phyloP scores from a whole-genome alignment of 1,284 basidiomycete genomes.

The Volvariella volvacea region DNA sequence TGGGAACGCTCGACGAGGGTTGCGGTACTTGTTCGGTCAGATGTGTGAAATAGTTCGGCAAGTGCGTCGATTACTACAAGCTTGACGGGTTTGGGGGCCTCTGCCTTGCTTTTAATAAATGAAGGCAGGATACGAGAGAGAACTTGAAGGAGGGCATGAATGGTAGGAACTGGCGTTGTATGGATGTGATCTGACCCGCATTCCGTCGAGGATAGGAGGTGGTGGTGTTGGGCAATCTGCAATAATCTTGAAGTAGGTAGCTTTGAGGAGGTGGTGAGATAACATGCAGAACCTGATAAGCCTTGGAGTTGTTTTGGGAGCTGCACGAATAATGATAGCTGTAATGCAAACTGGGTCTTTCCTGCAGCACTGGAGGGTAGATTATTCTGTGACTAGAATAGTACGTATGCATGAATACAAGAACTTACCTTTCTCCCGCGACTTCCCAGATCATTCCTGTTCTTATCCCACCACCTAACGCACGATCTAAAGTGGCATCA shows the following conservation, averaged over 20 bases:
- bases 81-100: constrained; percentile 45
- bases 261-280: constrained; percentile 67
- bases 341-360: constrained; percentile 82
- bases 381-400: no score
- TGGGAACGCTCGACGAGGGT: constrained; percentile 67
- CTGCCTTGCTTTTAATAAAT: constrained; percentile 37
- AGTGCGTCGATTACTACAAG: constrained; percentile 80
- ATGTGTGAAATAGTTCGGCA: constrained; percentile 70
- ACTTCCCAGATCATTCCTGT: constrained; percentile 81
- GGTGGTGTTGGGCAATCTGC: constrained; percentile 48
- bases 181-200: constrained; percentile 65
- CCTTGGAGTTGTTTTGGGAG: constrained; percentile 48
- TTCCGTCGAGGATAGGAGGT: constrained; percentile 33
- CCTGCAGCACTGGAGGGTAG: constrained; percentile 62
- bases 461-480: constrained; percentile 69
- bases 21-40: constrained; percentile 44
- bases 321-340: constrained; percentile 72
- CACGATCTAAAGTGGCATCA: constrained; percentile 55
- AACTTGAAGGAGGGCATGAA: constrained; percentile 60
- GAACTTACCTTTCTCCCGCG: constrained; percentile 74
- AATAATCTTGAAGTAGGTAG: constrained; percentile 49
- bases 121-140: constrained; percentile 59
- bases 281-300: constrained; percentile 58
- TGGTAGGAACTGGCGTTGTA: constrained; percentile 50
- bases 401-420: no score